These are phyloP conservation scores for Hanseniaspora meyeri DNA, from an alignment of 805 yeast genomes.

Conservation along the genomic window DNA sequence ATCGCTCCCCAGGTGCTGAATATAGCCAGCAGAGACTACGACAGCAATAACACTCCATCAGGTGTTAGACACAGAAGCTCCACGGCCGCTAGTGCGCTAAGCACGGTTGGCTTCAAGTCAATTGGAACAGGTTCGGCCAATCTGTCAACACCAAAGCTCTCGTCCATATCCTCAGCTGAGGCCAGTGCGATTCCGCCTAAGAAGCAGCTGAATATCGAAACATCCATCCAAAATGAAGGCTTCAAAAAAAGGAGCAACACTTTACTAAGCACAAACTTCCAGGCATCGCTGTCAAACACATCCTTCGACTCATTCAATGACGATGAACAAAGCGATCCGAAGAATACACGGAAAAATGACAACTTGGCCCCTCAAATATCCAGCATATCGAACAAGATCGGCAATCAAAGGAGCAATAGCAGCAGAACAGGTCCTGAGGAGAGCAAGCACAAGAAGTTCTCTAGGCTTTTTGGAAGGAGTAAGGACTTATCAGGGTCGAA, in stretches of 20 bases:
- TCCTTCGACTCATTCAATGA: background rate
- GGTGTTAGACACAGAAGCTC: constrained; percentile 16
- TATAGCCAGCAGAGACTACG: background rate
- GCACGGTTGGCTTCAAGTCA: constrained; percentile 24
- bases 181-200: background rate
- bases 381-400: background rate
- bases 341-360: background rate
- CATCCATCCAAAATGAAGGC: background rate
- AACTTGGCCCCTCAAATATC: background rate
- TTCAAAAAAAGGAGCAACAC: constrained; percentile 1
- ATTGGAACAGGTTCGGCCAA: constrained; percentile 12
- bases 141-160: background rate
- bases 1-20: background rate
- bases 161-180: background rate
- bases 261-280: background rate
- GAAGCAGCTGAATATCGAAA: background rate
- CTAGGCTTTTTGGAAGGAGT: constrained; percentile 2
- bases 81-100: constrained; percentile 19
- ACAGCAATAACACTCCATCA: background rate
- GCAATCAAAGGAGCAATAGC: background rate
- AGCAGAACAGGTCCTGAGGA: too few species aligned
- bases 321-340: background rate
- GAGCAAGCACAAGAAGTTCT: background rate
- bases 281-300: background rate
- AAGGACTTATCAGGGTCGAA: background rate